Percentiles rank a stretch among this genome's conserved stretches.
Conservation (phyloP, 768 basidiomycete species). For the Pulveroboletus sp. region DNA sequence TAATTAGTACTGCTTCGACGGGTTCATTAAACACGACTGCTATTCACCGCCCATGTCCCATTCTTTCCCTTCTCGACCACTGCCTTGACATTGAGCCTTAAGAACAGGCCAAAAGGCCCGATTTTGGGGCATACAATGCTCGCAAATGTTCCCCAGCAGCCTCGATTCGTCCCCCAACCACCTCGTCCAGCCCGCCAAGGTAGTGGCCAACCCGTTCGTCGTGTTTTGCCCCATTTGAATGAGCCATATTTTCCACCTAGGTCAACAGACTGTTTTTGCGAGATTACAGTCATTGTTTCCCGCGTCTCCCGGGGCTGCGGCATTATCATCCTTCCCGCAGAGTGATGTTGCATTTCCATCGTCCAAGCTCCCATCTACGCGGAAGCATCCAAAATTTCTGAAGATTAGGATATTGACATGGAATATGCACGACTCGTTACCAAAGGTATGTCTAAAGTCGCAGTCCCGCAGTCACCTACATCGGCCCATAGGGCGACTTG, state of each 20-base stretch:
- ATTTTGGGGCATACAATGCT: slow-evolving; percentile 21
- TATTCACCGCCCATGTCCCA: slow-evolving; percentile 23
- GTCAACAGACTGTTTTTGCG: slow-evolving; percentile 43
- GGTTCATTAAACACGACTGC: slow-evolving; percentile 16
- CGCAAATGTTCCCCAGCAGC: slow-evolving; percentile 17
- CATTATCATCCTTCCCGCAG: slow-evolving; percentile 18
- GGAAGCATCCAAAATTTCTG: slow-evolving; percentile 41
- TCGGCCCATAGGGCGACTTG: slow-evolving; percentile 58
- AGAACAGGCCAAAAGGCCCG: slow-evolving; percentile 26
- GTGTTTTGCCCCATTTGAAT: slow-evolving; percentile 7
- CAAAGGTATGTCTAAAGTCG: slow-evolving; percentile 49
- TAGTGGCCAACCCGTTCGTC: slow-evolving; percentile 4
- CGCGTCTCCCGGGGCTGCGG: slow-evolving; percentile 25
- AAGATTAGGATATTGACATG: slow-evolving; percentile 73
- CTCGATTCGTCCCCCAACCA: slow-evolving; percentile 15
- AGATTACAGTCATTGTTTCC: slow-evolving; percentile 55
- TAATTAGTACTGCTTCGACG: slow-evolving; percentile 25
- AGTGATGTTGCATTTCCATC: slow-evolving; percentile 21
- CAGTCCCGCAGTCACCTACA: slow-evolving; percentile 3
- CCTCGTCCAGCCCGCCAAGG: slow-evolving; percentile 19
- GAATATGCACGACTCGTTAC: slow-evolving; percentile 85
- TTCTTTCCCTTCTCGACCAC: slow-evolving; percentile 19
- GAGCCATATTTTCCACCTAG: slow-evolving; percentile 11
- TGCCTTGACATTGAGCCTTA: slow-evolving; percentile 27
- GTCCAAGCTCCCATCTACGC: slow-evolving; percentile 21